Evolutionary conservation across 805 yeast species (phyloP), one percentile per base, ranked within the genome.

Genomic region (Lipomyces yamanashiensis): DNA sequence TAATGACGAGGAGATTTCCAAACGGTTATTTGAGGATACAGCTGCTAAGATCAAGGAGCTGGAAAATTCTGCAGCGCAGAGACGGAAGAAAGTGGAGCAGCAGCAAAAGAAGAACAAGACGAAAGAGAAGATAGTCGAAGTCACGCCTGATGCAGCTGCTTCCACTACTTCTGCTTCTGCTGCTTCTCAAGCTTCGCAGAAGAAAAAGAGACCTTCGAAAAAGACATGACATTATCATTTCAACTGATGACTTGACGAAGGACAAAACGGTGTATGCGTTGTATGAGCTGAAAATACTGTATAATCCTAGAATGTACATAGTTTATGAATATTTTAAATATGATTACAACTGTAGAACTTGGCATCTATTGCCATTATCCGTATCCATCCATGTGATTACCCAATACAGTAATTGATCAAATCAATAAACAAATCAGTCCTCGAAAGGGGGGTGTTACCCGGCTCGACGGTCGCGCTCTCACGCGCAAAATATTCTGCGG

Each of bases 11-110:
- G 86, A 81, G 52, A 75, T 90, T 61, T 95, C 89, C 72, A 79
- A 82, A 63, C 63, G 77, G 55, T 72, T 92, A 7, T 90, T 77
- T 70, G 88, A 85, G 33, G 79, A 80, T 55, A 90, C 96, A 0
- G 87, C 79, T 57, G 76, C 79, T 61, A 73, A 82, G 41, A 85
- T 93, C 48, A 83, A 78, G 4, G 75, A 74, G 9, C 74, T 89
- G 33, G 98, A 93, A 74, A 89, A 84, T 75, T 81, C 45, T 5
- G 21, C 34, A 19, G 69, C 68, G 4, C 88, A 87, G 71, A 74
- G 68, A 44, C 70, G 69, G n/a, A 77, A 73, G 62, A 64, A 70
- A 10, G 65, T 54, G n/a, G 47, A 9, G 56, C 47, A 28, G 37
- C 23, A 17, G 49, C 50, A 7, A 39, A 47, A 39, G 50, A 45